Evolutionary conservation across 2,329 filamentous ascomycete genomes (phyloP), one percentile per base, ranked within the genome.

Genomic region (Cordyceps cicadae): DNA sequence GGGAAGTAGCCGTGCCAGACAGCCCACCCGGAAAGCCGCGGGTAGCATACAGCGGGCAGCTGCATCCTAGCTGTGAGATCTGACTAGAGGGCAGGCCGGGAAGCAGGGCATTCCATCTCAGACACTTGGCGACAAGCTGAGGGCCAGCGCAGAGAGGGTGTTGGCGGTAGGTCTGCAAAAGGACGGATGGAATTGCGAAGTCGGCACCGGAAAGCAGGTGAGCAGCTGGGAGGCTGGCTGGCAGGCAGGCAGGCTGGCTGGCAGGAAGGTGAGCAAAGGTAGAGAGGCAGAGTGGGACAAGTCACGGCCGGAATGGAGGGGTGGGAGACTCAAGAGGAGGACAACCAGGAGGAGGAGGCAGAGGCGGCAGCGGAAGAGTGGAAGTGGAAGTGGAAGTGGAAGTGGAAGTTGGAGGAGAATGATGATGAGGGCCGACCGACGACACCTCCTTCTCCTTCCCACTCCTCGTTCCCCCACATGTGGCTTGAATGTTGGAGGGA

Each of bases 91-190:
- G 49, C n/a, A 41, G 17, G 43, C 8, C 3, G 17, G n/a, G 43
- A 65, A 65, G 66, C 63, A 64, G 63, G 63, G 64, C 63, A 63
- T 63, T 63, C 62, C 66, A 66, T 65, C 69, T 71, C 64, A 69
- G 65, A 67, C 69, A 65, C 60, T 61, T 61, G 12, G 32, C 37
- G 50, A 24, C 57, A 46, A 43, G 34, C 45, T 49, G 34, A 46
- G 39, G 32, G 48, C 37, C 50, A 51, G n/a, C 55, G 46, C 37
- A 59, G 45, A 43, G 21, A 24, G 19, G 29, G 55, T 19, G 55
- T 52, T 41, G 45, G 54, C 54, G 32, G 19, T 9, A 19, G 34
- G 17, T n/a, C 51, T 54, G 54, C 54, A 48, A 39, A 39, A 29
- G 43, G n/a, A 12, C 12, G 46, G 14, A 58, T 29, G 19, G 32